phyloP scores from a whole-genome alignment of 129 eudicot genomes.

The Mikania micrantha region DNA sequence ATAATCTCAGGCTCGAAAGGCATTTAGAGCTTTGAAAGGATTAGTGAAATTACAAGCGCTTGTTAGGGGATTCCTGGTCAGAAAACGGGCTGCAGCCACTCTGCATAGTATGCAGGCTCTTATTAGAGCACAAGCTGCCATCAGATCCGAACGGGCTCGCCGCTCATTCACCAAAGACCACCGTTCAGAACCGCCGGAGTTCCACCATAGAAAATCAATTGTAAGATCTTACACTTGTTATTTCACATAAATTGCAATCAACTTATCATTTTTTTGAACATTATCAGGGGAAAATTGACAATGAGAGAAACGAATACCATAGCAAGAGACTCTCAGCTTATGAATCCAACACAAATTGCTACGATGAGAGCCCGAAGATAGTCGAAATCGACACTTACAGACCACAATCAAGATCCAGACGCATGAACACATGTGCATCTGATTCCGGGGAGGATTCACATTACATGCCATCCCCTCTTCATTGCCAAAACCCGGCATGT shows the following conservation, averaged over 20 bases:
- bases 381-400: slow-evolving; percentile 82
- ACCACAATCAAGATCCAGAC: slow-evolving; percentile 65
- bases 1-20: slow-evolving; percentile 65
- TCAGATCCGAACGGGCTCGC: slow-evolving; percentile 61
- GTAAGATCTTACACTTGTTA: slow-evolving; percentile 35
- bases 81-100: slow-evolving; percentile 88
- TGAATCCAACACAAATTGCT: slow-evolving; percentile 36
- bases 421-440: slow-evolving; percentile 43
- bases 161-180: slow-evolving; percentile 43
- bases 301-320: slow-evolving; percentile 55
- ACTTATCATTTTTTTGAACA: background rate
- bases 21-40: slow-evolving; percentile 82
- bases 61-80: slow-evolving; percentile 79
- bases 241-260: background rate
- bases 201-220: slow-evolving; percentile 47
- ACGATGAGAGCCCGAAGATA: slow-evolving; percentile 72
- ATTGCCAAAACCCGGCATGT: slow-evolving; percentile 45
- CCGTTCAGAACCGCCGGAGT: slow-evolving; percentile 31
- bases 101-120: slow-evolving; percentile 95
- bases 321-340: slow-evolving; percentile 63
- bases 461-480: slow-evolving; percentile 49
- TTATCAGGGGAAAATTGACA: slow-evolving; percentile 54
- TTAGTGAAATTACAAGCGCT: slow-evolving; percentile 88
- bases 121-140: slow-evolving; percentile 66
- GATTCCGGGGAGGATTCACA: slow-evolving; percentile 54